phyloP scores from a whole-genome alignment of 1,284 basidiomycete species.

The Sporisorium sorghi region DNA sequence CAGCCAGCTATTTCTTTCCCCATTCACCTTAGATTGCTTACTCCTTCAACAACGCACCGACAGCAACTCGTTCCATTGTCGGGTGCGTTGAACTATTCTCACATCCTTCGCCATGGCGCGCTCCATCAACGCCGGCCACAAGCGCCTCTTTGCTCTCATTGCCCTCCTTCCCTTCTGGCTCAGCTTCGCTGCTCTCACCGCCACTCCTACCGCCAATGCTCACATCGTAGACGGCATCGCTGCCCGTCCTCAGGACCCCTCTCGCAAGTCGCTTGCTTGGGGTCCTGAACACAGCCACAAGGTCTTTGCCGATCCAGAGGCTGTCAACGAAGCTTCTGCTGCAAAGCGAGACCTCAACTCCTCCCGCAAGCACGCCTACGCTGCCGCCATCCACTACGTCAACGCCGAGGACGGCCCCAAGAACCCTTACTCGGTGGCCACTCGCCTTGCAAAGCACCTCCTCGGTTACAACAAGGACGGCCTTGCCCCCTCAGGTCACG shows the following conservation, averaged over 20 bases:
- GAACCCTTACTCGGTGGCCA: slow-evolving; percentile 47
- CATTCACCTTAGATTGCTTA: neutral
- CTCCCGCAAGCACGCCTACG: slow-evolving; percentile 39
- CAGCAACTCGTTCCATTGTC: neutral
- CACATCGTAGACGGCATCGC: slow-evolving; percentile 15
- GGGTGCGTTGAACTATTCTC: neutral
- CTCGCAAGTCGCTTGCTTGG: slow-evolving; percentile 57
- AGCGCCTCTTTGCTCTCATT: slow-evolving; percentile 48
- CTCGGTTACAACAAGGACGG: slow-evolving; percentile 39
- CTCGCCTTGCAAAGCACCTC: slow-evolving; percentile 47
- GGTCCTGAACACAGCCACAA: slow-evolving; percentile 53
- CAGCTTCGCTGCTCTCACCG: slow-evolving; percentile 32
- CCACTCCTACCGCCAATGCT: slow-evolving; percentile 21
- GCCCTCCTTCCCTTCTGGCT: slow-evolving; percentile 53
- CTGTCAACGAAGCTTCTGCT: slow-evolving; percentile 22
- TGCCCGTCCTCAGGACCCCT: slow-evolving; percentile 38
- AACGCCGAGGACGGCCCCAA: slow-evolving; percentile 45
- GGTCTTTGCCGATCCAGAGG: slow-evolving; percentile 44
- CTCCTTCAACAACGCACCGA: slow-evolving; percentile 3
- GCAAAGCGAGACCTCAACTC: slow-evolving; percentile 26
- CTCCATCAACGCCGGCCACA: slow-evolving; percentile 24
- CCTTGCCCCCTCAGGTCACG: slow-evolving; percentile 41
- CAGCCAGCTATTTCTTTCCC: neutral
- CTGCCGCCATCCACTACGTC: slow-evolving; percentile 45
- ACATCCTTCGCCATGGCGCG: slow-evolving; percentile 26